Percentiles rank a stretch among this genome's conserved stretches.
These are phyloP conservation scores for Lavandula angustifolia DNA, from an alignment of 257 asterid genomes.

Conservation along the genomic window DNA sequence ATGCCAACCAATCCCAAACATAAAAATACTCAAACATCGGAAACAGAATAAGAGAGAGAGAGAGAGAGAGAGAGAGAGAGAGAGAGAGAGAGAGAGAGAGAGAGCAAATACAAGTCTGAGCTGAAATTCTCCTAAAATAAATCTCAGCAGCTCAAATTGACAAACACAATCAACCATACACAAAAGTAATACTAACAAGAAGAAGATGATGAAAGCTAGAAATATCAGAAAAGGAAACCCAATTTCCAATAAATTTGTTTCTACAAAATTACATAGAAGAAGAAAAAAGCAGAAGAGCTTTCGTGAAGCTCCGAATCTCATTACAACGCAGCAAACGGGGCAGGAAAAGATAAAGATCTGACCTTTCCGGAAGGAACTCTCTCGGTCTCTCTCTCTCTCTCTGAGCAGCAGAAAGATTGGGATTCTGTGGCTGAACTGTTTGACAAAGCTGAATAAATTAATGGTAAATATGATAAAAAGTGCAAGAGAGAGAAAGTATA, in stretches of 20 bases:
- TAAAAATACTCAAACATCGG: neutral
- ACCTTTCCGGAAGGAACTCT: constrained; percentile 36
- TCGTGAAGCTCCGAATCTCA: constrained; percentile 36
- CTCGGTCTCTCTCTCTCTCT: constrained; percentile 21
- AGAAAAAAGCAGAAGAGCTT: constrained; percentile 21
- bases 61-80: too few species aligned
- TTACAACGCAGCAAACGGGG: constrained; percentile 30
- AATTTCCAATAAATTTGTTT: constrained; percentile 19
- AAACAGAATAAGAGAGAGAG: neutral
- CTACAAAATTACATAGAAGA: constrained; percentile 18
- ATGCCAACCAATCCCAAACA: constrained; percentile 15
- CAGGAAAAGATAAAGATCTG: constrained; percentile 31
- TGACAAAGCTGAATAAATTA: constrained; percentile 37
- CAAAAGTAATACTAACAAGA: neutral
- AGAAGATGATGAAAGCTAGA: neutral
- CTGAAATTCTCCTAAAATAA: constrained; percentile 21
- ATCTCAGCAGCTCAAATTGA: constrained; percentile 10
- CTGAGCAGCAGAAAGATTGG: constrained; percentile 33
- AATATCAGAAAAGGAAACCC: neutral
- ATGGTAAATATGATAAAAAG: constrained; percentile 47
- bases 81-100: too few species aligned
- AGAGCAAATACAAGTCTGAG: neutral
- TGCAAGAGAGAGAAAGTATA: constrained; percentile 38
- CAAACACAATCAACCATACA: neutral
- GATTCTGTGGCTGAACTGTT: constrained; percentile 27